These are phyloP conservation scores for Calonectria pauciramosa DNA, from an alignment of 2,329 filamentous ascomycete genomes.

Conservation along the genomic window DNA sequence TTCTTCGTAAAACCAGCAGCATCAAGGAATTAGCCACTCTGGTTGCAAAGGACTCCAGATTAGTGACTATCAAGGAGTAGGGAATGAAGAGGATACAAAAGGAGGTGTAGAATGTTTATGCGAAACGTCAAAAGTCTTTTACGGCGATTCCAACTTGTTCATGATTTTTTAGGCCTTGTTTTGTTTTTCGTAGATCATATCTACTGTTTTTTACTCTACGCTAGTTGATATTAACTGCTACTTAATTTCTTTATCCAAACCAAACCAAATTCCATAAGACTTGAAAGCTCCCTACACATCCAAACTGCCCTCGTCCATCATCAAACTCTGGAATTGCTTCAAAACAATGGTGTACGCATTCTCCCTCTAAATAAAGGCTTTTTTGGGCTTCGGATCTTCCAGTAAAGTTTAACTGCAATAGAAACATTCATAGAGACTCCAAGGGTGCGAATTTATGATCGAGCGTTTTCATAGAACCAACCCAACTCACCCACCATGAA, in stretches of 20 bases:
- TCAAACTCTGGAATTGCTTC: background rate
- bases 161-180: background rate
- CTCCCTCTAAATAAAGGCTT: background rate
- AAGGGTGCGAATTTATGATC: background rate
- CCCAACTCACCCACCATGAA: background rate
- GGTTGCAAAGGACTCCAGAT: constrained; percentile 39
- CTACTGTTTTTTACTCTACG: background rate
- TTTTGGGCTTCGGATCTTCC: background rate
- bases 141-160: background rate
- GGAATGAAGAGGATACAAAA: background rate
- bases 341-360: background rate
- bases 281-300: background rate
- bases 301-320: background rate
- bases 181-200: background rate
- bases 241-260: background rate
- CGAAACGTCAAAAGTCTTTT: background rate
- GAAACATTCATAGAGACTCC: background rate
- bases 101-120: background rate
- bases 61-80: constrained; percentile 32
- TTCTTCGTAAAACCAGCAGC: constrained; percentile 40
- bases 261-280: background rate
- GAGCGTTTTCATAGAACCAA: background rate
- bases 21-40: constrained; percentile 38
- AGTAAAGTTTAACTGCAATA: background rate
- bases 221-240: background rate